Percentiles rank a stretch among this genome's conserved stretches.
These are phyloP conservation scores for Aspergillus texensis DNA, from an alignment of 2,329 filamentous ascomycete species.

Conservation along the genomic window DNA sequence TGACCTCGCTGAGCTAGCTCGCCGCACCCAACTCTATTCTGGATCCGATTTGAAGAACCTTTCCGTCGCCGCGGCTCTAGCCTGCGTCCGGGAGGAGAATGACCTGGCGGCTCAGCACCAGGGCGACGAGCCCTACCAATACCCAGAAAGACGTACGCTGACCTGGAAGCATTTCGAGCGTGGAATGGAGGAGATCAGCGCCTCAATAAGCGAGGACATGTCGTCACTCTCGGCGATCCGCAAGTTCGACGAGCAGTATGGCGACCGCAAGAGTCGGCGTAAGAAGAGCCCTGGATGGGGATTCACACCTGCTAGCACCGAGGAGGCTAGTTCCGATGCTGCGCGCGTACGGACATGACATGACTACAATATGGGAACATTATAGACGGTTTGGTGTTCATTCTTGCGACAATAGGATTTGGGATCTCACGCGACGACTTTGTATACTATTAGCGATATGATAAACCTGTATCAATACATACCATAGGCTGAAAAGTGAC, in stretches of 20 bases:
- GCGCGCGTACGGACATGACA: conserved; percentile 45
- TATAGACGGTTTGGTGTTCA: neutral
- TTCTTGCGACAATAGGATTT: conserved; percentile 1
- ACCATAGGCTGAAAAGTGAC: neutral
- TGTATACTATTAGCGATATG: conserved; percentile 36
- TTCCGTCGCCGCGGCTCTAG: conserved; percentile 53
- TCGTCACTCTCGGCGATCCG: conserved; percentile 78
- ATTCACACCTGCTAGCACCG: conserved; percentile 45
- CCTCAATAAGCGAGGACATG: conserved; percentile 95
- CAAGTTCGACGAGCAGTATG: conserved; percentile 95
- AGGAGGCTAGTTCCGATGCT: conserved; percentile 37
- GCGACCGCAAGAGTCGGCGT: conserved; percentile 71
- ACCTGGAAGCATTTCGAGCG: conserved; percentile 75
- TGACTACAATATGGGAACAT: neutral
- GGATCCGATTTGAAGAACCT: conserved; percentile 58
- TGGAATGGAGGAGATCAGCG: conserved; percentile 84
- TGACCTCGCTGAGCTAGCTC: conserved; percentile 46
- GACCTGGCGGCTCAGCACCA: conserved; percentile 40
- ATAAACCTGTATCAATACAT: conserved; percentile 34
- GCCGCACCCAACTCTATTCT: conserved; percentile 52
- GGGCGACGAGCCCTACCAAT: conserved; percentile 54
- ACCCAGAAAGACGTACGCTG: conserved; percentile 71
- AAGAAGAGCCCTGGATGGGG: conserved; percentile 60
- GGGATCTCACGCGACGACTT: conserved; percentile 18
- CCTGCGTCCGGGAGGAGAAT: conserved; percentile 52